Percentiles rank a stretch among this genome's conserved stretches.
Conservation (phyloP, 108 stramenopile species). For the Chaetoceros tenuissimus region DNA sequence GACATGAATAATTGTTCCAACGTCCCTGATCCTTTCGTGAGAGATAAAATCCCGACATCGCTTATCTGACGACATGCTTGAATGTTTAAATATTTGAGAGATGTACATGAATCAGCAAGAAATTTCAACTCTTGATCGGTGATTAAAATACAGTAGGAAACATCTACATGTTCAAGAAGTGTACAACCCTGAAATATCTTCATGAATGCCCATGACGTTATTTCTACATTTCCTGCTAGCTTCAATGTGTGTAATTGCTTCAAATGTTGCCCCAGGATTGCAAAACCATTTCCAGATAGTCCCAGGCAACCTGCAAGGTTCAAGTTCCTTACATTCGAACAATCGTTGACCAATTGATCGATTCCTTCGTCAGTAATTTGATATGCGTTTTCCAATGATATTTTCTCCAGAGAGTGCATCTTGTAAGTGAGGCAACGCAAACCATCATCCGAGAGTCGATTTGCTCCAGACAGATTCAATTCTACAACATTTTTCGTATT, state of each 20-base stretch:
- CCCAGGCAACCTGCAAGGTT: slow-evolving; percentile 34
- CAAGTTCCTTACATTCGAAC: slow-evolving; percentile 15
- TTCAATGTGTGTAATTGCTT: slow-evolving; percentile 17
- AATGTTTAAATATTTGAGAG: slow-evolving; percentile 22
- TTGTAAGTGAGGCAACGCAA: slow-evolving; percentile 18
- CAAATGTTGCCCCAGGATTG: slow-evolving; percentile 27
- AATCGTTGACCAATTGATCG: slow-evolving; percentile 10
- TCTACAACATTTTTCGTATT: neutral
- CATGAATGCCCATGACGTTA: slow-evolving; percentile 36
- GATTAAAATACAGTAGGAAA: slow-evolving; percentile 28
- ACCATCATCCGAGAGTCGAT: slow-evolving; percentile 35
- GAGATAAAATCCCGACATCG: slow-evolving; percentile 29
- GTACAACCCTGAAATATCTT: slow-evolving; percentile 41
- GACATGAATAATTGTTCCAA: slow-evolving; percentile 24
- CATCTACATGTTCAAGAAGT: slow-evolving; percentile 18
- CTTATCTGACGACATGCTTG: slow-evolving; percentile 30
- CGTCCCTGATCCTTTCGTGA: slow-evolving; percentile 26
- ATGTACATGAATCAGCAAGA: slow-evolving; percentile 12
- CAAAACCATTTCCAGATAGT: slow-evolving; percentile 27
- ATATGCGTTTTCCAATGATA: slow-evolving; percentile 22
- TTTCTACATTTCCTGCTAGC: slow-evolving; percentile 30
- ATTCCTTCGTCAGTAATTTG: slow-evolving; percentile 20
- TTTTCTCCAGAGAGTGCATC: slow-evolving; percentile 5
- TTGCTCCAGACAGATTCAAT: slow-evolving; percentile 22
- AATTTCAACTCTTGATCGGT: slow-evolving; percentile 36